Evolutionary conservation across 1,284 basidiomycete species (phyloP).

Genomic region (Ceratobasidium sp.): DNA sequence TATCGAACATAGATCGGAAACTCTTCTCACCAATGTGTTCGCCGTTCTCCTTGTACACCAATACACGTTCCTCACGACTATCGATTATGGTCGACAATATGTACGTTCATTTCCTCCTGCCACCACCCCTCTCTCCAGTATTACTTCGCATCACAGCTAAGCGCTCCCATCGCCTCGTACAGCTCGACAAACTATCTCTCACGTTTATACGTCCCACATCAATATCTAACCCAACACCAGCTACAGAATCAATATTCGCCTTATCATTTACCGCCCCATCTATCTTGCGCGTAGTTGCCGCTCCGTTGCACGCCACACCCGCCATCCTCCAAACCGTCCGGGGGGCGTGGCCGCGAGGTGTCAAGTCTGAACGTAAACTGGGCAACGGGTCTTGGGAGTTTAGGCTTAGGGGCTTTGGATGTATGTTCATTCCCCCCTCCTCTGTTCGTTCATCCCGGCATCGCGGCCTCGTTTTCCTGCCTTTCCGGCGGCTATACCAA

Average conservation of each 20-base stretch:
- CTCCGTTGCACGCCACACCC: conserved; percentile 78
- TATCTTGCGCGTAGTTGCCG: conserved; percentile 75
- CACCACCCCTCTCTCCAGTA: conserved; percentile 65
- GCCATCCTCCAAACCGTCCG: conserved; percentile 83
- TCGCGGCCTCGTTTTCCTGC: background rate
- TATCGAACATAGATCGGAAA: conserved; percentile 69
- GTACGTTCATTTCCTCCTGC: conserved; percentile 69
- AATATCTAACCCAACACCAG: conserved; percentile 7
- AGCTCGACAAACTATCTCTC: conserved; percentile 38
- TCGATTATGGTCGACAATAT: conserved; percentile 80
- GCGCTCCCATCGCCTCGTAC: background rate
- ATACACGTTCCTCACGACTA: conserved; percentile 72
- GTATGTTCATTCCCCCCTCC: conserved; percentile 61
- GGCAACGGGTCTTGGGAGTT: conserved; percentile 76
- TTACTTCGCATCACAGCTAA: background rate
- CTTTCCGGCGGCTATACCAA: conserved; percentile 10
- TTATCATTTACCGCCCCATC: conserved; percentile 78
- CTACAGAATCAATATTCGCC: conserved; percentile 68
- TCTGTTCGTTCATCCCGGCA: background rate
- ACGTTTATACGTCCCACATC: conserved; percentile 25
- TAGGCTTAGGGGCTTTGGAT: conserved; percentile 82
- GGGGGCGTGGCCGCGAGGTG: conserved; percentile 80
- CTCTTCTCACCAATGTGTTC: conserved; percentile 75
- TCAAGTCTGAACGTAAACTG: conserved; percentile 79
- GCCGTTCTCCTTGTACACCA: conserved; percentile 72